Evolutionary conservation across 2,329 filamentous ascomycete genomes (phyloP).

Genomic region (Iodosphaeria phyllophila): DNA sequence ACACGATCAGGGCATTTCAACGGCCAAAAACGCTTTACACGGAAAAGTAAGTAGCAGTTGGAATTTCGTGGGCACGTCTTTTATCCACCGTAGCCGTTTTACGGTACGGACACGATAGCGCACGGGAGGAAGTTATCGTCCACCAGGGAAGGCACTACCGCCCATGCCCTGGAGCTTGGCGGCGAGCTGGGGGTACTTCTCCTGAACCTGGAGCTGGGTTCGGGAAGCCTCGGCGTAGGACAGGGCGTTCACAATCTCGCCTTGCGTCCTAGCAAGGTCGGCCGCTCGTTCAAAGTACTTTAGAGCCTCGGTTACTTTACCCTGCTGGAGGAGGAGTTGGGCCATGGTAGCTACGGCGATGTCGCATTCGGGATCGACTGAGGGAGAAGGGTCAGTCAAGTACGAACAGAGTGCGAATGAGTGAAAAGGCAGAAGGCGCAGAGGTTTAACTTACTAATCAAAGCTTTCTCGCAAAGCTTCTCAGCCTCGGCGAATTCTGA

Average conservation of each 20-base stretch:
- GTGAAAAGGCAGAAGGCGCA: slow-evolving; percentile 5
- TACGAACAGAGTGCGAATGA: slow-evolving; percentile 2
- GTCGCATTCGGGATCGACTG: slow-evolving; percentile 95
- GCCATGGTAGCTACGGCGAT: slow-evolving; percentile 98
- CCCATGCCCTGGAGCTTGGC: slow-evolving; percentile 46
- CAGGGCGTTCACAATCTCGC: slow-evolving; percentile 87
- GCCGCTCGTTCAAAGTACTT: slow-evolving; percentile 95
- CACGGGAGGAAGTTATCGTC: too few species aligned
- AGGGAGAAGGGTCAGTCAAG: slow-evolving; percentile 14
- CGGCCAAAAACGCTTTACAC: too few species aligned
- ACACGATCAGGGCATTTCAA: too few species aligned
- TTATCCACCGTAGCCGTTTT: too few species aligned
- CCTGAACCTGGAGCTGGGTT: slow-evolving; percentile 82
- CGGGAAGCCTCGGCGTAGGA: slow-evolving; percentile 94
- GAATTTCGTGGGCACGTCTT: too few species aligned
- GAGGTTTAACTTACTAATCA: slow-evolving; percentile 60
- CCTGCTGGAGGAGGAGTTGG: slow-evolving; percentile 89
- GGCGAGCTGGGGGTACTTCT: slow-evolving; percentile 68
- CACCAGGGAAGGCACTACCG: too few species aligned
- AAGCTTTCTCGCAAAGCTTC: slow-evolving; percentile 88
- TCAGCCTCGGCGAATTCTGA: slow-evolving; percentile 89
- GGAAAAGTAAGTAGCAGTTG: too few species aligned
- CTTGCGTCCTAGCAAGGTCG: slow-evolving; percentile 83
- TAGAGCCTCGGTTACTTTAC: slow-evolving; percentile 86
- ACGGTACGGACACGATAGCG: too few species aligned